Evolutionary conservation across 352 stramenopile genomes (phyloP).

Genomic region (Thraustochytrium sp.): DNA sequence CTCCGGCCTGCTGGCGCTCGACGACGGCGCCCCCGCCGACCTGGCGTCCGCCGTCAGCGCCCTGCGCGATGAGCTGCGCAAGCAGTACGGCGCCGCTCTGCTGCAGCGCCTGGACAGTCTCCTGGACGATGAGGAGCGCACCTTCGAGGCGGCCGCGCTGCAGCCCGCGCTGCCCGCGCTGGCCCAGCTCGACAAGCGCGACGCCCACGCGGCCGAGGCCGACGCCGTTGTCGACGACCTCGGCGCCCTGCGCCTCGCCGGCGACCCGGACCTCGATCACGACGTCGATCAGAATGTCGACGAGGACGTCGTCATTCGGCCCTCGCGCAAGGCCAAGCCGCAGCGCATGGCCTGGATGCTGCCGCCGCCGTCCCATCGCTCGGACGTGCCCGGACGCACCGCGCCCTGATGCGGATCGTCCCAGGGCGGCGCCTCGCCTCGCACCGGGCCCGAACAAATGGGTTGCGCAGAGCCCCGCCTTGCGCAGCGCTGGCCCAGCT

Average conservation of each 20-base stretch:
- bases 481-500: no score
- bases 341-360: slow-evolving; percentile 36
- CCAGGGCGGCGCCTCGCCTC: no score
- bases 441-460: no score
- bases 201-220: no score
- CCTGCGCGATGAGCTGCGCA: neutral
- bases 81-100: neutral
- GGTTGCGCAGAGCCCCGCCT: no score
- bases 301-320: no score
- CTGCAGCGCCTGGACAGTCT: neutral
- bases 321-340: neutral
- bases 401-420: no score
- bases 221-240: no score
- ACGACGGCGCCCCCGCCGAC: neutral
- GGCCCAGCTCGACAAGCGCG: no score
- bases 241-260: neutral
- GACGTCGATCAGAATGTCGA: neutral
- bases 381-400: no score
- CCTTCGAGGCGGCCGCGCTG: neutral
- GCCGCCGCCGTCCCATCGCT: no score
- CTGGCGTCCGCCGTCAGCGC: neutral
- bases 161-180: neutral
- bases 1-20: no score
- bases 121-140: neutral
- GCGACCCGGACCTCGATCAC: neutral